A percentile compares a stretch with the other conserved stretches of the same genome.
Conservation (phyloP, 352 stramenopile genomes). For the Blastocystis sp. region DNA sequence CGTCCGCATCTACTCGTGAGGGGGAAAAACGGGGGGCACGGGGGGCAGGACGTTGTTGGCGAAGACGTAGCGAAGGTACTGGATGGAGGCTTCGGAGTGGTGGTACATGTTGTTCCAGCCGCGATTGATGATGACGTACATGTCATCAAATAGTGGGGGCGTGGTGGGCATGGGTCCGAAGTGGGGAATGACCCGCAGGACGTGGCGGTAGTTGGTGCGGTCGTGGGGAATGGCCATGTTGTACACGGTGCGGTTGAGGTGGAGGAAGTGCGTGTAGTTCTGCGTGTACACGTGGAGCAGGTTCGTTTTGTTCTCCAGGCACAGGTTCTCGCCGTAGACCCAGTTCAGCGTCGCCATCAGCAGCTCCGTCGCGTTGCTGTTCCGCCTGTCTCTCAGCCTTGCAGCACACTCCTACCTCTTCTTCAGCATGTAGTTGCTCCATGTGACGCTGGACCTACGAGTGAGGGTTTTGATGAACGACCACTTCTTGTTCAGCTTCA, state of each 20-base stretch:
- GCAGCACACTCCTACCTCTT: neutral
- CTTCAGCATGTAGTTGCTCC: conserved; percentile 24
- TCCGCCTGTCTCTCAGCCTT: neutral
- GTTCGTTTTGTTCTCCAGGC: conserved; percentile 66
- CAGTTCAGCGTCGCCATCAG: neutral
- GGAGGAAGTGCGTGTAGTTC: conserved; percentile 52
- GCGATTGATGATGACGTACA: conserved; percentile 56
- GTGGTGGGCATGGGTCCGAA: neutral
- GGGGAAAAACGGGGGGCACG: neutral
- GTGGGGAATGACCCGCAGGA: conserved; percentile 39
- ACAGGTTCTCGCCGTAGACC: conserved; percentile 50
- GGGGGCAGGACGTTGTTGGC: conserved; percentile 2
- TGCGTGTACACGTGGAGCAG: conserved; percentile 42
- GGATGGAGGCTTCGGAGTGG: conserved; percentile 59
- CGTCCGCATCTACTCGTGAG: conserved; percentile 42
- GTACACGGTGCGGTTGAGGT: conserved; percentile 5
- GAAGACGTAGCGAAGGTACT: conserved; percentile 48
- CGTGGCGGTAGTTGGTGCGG: conserved; percentile 31
- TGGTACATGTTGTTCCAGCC: conserved; percentile 69
- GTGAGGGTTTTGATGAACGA: neutral
- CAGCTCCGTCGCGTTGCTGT: neutral
- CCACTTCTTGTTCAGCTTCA: conserved; percentile 19
- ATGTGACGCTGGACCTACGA: neutral
- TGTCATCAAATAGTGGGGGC: neutral
- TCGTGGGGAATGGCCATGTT: conserved; percentile 28